Evolutionary conservation across 192 early-diverging fungal genomes (phyloP).

Genomic region (Backusella psychrophila): DNA sequence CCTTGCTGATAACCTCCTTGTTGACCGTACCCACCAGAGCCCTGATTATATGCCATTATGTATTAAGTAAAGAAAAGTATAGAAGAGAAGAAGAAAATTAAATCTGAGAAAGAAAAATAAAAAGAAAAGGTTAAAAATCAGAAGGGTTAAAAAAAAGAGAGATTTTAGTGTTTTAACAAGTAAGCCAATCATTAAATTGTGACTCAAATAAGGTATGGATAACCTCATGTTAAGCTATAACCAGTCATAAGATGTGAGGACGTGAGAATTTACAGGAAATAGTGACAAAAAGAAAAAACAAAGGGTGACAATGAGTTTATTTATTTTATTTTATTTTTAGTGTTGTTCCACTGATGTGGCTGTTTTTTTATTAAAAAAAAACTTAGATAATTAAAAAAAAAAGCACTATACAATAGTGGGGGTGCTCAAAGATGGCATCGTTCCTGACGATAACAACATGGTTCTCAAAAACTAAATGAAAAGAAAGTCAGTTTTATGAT

Average conservation of each 20-base stretch:
- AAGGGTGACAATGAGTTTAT: not conserved
- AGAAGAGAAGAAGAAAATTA: not conserved
- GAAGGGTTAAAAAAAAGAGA: not conserved
- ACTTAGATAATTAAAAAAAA: not conserved
- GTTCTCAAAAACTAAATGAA: not conserved
- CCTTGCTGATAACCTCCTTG: conserved; percentile 7
- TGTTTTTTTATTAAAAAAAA: not conserved
- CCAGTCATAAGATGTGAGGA: not conserved
- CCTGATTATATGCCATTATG: conserved; percentile 12
- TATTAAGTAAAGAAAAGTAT: not conserved
- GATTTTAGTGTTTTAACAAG: not conserved
- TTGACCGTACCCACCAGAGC: not conserved
- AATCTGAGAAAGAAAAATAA: conserved; percentile 14
- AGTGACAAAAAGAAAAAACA: not conserved
- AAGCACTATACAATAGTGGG: not conserved
- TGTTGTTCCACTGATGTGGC: not conserved
- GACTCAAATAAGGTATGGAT: not conserved
- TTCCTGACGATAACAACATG: not conserved
- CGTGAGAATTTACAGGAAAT: not conserved
- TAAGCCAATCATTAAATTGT: not conserved
- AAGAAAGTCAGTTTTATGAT: not conserved
- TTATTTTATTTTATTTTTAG: not conserved
- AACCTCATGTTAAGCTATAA: not conserved
- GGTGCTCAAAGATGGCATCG: not conserved
- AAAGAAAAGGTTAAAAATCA: conserved; percentile 1